Conservation (phyloP, 306 rosid species). For the Castanopsis chinensis region DNA sequence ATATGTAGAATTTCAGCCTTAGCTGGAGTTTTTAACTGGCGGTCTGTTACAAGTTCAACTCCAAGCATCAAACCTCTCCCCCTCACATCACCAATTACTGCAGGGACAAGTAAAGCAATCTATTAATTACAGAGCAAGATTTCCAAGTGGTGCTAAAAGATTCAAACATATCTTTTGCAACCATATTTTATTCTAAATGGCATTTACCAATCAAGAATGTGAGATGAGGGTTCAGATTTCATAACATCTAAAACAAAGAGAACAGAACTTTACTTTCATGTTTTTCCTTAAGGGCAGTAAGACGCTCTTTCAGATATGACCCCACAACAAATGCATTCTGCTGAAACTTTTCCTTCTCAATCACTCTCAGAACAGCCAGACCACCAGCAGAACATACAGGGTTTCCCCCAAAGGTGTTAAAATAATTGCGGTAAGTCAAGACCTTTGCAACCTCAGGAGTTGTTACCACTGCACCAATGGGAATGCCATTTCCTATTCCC, state of each 20-base stretch:
- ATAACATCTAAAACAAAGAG: background rate
- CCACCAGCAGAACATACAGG: slow-evolving; percentile 43
- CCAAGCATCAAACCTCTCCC: slow-evolving; percentile 55
- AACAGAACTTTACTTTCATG: slow-evolving; percentile 33
- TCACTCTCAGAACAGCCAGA: slow-evolving; percentile 42
- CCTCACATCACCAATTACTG: slow-evolving; percentile 53
- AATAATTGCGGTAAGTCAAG: slow-evolving; percentile 20
- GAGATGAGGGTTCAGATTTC: background rate
- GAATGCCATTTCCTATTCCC: slow-evolving; percentile 54
- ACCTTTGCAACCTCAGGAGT: slow-evolving; percentile 47
- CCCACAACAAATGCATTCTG: slow-evolving; percentile 38
- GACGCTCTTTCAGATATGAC: slow-evolving; percentile 38
- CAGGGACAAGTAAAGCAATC: background rate
- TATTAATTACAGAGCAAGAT: background rate
- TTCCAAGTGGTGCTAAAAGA: background rate
- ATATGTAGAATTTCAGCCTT: slow-evolving; percentile 33
- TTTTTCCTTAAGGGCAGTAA: slow-evolving; percentile 38
- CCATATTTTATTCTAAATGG: background rate
- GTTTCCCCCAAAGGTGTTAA: slow-evolving; percentile 55
- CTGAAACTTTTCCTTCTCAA: slow-evolving; percentile 47
- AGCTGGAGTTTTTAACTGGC: slow-evolving; percentile 39
- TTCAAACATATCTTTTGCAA: background rate
- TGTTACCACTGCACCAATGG: slow-evolving; percentile 50
- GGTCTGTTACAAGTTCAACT: slow-evolving; percentile 43
- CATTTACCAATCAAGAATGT: background rate